Base-by-base conservation (phyloP, 169 alveolate species). In the Babesia ovis region DNA sequence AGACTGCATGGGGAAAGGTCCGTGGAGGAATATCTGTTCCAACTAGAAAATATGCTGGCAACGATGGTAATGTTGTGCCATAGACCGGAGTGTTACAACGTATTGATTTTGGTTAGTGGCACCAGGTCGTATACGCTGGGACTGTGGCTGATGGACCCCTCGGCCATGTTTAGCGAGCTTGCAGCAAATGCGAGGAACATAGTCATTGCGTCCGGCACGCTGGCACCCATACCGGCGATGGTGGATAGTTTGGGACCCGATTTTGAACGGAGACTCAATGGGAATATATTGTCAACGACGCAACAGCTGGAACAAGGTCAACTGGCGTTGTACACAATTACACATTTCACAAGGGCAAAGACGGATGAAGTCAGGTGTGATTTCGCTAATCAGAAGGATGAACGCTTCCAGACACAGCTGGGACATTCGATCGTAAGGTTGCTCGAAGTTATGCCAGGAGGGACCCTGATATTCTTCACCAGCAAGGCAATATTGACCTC, bases 121-220 rank as follows among this genome's bases (percentile, higher is more conserved):
- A 48, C 8, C 8, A 66, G 23, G 25, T 5, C 42, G 35, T 46
- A 50, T 35, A 32, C 71, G 25, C 50, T 74, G 56, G 64, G 69
- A 12, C 5, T 74, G 6, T 74, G 85, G 85, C 62, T 74, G 41
- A 42, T 62, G 69, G 31, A 66, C 62, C 79, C 85, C 11, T 16
- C 79, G 12, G 70, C 42, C 8, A 66, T 74, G 37, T 66, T 74
- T 20, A 53, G 37, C 56, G 79, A 61, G 34, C 48, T 74, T 22
- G 41, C 85, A 12, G 18, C 23, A 9, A 89, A 85, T 55, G 86
- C 86, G n/a, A 77, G 87, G 68, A 84, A 95, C 8, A 83, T 93
- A 14, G 86, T 95, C 41, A 92, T 96, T 43, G 94, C 99, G 3
- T 95, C 98, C n/a, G 99, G 98, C 0, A 96, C 98, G 11, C 86